These are phyloP conservation scores for Lachnellula arida DNA, from an alignment of 2,329 filamentous ascomycete genomes.

Conservation along the genomic window DNA sequence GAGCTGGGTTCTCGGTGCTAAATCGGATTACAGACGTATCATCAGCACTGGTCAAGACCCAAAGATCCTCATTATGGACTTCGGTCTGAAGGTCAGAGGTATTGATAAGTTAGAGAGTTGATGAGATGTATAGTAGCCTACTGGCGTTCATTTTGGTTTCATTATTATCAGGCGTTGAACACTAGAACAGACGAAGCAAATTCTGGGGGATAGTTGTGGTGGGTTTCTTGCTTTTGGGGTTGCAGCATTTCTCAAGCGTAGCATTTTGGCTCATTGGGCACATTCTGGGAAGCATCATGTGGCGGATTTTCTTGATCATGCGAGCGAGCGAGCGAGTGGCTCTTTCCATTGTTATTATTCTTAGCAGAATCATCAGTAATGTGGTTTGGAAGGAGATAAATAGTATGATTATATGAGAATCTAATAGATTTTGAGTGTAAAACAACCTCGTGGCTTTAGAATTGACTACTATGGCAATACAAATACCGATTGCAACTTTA, in stretches of 20 bases:
- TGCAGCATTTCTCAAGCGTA: not conserved
- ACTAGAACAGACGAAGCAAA: not conserved
- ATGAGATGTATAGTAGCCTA: slow-evolving; percentile 1
- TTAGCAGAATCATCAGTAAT: no score
- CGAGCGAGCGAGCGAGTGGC: not conserved
- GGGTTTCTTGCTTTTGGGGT: not conserved
- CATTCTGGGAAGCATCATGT: no score
- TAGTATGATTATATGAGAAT: no score
- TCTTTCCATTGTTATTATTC: no score
- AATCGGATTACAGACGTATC: slow-evolving; percentile 91
- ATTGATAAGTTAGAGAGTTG: slow-evolving; percentile 54
- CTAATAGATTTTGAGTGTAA: no score
- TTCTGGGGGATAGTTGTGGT: not conserved
- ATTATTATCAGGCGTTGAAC: not conserved
- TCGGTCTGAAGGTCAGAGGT: slow-evolving; percentile 59
- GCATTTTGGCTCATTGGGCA: not conserved
- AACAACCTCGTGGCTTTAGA: no score
- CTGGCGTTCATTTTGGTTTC: not conserved
- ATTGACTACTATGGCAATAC: no score
- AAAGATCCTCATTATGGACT: slow-evolving; percentile 90
- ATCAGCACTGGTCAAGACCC: slow-evolving; percentile 94
- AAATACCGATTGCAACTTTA: no score
- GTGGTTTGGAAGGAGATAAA: no score
- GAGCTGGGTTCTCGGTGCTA: slow-evolving; percentile 94
- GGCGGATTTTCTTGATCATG: not conserved